These are phyloP conservation scores for Ophiostoma himal-ulmi DNA, from an alignment of 2,329 filamentous ascomycete species.

Conservation along the genomic window DNA sequence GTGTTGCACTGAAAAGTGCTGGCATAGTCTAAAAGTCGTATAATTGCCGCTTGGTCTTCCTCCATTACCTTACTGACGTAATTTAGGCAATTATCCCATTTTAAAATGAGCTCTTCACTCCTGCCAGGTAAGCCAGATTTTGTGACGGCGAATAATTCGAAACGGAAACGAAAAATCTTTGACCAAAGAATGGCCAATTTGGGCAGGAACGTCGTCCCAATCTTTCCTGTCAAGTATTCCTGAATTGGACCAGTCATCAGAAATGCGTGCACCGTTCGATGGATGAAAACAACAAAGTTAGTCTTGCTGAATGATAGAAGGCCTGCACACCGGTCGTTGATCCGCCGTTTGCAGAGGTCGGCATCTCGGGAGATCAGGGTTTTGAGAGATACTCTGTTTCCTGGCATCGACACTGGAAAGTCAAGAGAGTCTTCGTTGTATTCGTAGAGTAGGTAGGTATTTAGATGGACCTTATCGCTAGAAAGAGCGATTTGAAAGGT, in stretches of 20 bases:
- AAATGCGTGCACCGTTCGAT: neutral
- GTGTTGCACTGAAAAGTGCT: neutral
- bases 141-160: neutral
- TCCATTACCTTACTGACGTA: neutral
- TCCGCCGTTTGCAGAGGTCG: neutral
- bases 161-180: neutral
- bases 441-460: no score
- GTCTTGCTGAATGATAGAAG: neutral
- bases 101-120: accelerated
- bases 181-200: neutral
- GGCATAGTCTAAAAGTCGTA: neutral
- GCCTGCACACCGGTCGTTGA: neutral
- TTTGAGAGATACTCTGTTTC: no score
- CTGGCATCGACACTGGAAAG: neutral
- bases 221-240: neutral
- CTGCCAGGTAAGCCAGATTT: neutral
- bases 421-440: neutral
- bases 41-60: neutral
- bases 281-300: neutral
- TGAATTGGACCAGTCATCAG: neutral
- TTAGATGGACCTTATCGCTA: neutral
- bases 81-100: neutral
- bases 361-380: neutral
- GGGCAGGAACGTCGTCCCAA: neutral
- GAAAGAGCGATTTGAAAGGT: neutral